Evolutionary conservation across 345 rosid species (phyloP).

Genomic region (Orychophragmus violaceus): DNA sequence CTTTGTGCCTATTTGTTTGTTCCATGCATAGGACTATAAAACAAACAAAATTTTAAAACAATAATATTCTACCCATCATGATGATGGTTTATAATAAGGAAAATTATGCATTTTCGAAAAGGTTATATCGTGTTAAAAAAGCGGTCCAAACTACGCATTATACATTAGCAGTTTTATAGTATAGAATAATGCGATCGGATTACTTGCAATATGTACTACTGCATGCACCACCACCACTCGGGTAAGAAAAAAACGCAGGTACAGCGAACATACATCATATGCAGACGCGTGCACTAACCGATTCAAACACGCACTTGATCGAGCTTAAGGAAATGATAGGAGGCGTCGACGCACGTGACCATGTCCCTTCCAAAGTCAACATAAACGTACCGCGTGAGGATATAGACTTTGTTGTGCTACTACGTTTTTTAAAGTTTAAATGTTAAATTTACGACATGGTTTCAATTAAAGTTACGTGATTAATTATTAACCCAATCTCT

Average conservation of each 20-base stretch:
- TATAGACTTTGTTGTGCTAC: constrained; percentile 2
- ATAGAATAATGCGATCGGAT: background rate
- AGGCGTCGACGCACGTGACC: constrained; percentile 25
- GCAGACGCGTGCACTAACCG: constrained; percentile 22
- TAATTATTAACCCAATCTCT: constrained; percentile 11
- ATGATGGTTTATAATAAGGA: background rate
- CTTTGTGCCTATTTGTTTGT: background rate
- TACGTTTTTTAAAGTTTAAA: background rate
- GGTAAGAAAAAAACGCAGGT: constrained; percentile 1
- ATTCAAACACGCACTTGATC: constrained; percentile 26
- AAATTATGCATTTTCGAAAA: background rate
- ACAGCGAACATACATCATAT: constrained; percentile 20
- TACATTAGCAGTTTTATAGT: constrained; percentile 11
- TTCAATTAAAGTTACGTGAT: constrained; percentile 1
- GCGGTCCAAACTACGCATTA: constrained; percentile 14
- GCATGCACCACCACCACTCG: background rate
- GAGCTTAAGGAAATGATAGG: constrained; percentile 1
- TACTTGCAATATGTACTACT: constrained; percentile 1
- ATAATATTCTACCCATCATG: background rate
- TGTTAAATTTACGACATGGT: background rate
- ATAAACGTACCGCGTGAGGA: constrained; percentile 28
- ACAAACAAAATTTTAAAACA: background rate
- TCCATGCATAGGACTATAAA: constrained; percentile 15
- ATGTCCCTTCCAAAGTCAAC: constrained; percentile 25
- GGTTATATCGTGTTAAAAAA: background rate